These are phyloP conservation scores for Zygosaccharomyces gambellarensis DNA, from an alignment of 805 yeast genomes.

Conservation along the genomic window DNA sequence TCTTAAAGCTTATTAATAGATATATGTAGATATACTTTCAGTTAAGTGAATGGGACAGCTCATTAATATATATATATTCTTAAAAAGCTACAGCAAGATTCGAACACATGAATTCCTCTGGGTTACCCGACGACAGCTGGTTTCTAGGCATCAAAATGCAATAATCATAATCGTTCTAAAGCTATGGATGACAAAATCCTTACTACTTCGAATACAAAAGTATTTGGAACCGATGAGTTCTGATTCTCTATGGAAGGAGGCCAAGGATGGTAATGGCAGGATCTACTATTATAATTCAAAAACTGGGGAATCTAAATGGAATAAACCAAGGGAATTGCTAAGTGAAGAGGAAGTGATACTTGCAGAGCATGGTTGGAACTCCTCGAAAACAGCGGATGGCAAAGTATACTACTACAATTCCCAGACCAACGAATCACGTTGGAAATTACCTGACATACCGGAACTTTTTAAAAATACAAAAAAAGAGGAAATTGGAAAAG, in stretches of 20 bases:
- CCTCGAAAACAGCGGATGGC: slow-evolving; percentile 50
- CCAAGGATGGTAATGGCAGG: slow-evolving; percentile 59
- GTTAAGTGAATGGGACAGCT: too few species aligned
- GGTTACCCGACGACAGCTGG: too few species aligned
- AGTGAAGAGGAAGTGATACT: slow-evolving; percentile 44
- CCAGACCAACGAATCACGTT: slow-evolving; percentile 60
- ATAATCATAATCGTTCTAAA: not conserved
- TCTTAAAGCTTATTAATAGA: too few species aligned
- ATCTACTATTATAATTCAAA: slow-evolving; percentile 63
- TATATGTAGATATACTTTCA: too few species aligned
- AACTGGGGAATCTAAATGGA: slow-evolving; percentile 76
- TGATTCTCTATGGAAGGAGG: slow-evolving; percentile 53
- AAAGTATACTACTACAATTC: slow-evolving; percentile 64
- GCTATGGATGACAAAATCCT: not conserved
- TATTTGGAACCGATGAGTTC: slow-evolving; percentile 1
- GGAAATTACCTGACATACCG: slow-evolving; percentile 62
- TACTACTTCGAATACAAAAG: not conserved
- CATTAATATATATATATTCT: too few species aligned
- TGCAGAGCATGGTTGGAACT: slow-evolving; percentile 51
- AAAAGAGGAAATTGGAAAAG: slow-evolving; percentile 4
- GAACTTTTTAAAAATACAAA: slow-evolving; percentile 33
- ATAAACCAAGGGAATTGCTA: slow-evolving; percentile 55
- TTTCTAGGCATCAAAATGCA: not conserved
- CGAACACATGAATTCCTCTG: too few species aligned
- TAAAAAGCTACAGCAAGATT: too few species aligned